These are phyloP conservation scores for Eimeria acervulina DNA, from an alignment of 169 alveolate species.

Conservation along the genomic window DNA sequence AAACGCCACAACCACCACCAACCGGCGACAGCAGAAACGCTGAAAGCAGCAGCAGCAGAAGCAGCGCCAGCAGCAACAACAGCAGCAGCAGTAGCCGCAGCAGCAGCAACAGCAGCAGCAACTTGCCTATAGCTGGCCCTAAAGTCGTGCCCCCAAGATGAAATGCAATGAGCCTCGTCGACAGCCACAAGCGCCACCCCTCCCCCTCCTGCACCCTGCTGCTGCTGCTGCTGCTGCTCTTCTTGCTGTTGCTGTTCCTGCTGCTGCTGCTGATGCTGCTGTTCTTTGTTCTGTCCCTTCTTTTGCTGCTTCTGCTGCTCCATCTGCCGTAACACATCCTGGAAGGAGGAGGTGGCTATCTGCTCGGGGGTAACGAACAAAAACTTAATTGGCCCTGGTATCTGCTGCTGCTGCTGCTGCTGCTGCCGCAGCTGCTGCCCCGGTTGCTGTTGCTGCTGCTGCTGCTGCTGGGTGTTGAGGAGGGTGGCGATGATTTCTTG, in stretches of 20 bases:
- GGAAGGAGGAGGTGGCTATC: conserved; percentile 61
- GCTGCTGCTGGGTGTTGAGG: conserved; percentile 15
- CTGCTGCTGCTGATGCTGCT: conserved; percentile 26
- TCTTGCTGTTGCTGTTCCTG: background rate
- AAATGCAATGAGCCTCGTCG: conserved; percentile 99
- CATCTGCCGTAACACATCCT: conserved; percentile 47
- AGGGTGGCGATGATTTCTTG: conserved; percentile 16
- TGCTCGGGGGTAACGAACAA: conserved; percentile 73
- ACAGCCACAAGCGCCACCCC: conserved; percentile 96
- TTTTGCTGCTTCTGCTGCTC: background rate
- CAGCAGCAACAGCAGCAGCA: conserved; percentile 88
- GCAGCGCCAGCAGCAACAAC: background rate
- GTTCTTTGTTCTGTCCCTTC: background rate
- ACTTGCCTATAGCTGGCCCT: conserved; percentile 96
- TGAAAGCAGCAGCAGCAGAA: too few relatives aligned
- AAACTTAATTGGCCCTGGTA: conserved; percentile 40
- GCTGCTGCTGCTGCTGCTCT: conserved; percentile 14
- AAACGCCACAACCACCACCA: too few relatives aligned
- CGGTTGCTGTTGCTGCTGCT: conserved; percentile 65
- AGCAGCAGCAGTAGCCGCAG: conserved; percentile 78
- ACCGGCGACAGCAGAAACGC: background rate
- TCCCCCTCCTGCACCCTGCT: conserved; percentile 87
- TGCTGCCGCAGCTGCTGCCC: conserved; percentile 33
- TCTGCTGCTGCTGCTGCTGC: too few relatives aligned
- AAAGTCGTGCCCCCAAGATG: conserved; percentile 99